Percentiles rank a stretch among this genome's conserved stretches.
Conservation (phyloP, 805 yeast genomes). For the Teunomyces pallodes region DNA sequence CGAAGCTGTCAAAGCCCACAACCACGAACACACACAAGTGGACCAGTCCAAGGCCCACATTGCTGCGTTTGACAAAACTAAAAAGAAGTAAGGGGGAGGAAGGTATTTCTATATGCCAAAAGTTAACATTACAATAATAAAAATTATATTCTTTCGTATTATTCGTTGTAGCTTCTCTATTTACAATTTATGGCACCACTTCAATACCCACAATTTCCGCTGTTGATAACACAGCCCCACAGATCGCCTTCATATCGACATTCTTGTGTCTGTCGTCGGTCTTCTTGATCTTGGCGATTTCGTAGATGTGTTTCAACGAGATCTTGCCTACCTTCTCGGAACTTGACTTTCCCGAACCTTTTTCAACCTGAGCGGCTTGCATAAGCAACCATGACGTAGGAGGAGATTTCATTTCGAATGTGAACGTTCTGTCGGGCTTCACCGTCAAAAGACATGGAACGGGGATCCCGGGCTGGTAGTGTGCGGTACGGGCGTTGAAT, state of each 20-base stretch:
- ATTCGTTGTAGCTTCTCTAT: not conserved
- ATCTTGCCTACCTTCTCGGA: constrained; percentile 60
- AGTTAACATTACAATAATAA: too few relatives aligned
- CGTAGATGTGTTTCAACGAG: constrained; percentile 86
- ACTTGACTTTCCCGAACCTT: constrained; percentile 74
- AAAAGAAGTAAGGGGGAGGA: constrained; percentile 42
- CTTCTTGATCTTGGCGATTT: constrained; percentile 90
- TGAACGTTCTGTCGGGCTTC: constrained; percentile 87
- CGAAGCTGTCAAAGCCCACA: constrained; percentile 44
- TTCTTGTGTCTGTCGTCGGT: constrained; percentile 77
- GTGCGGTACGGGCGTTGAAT: constrained; percentile 94
- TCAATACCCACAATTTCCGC: constrained; percentile 88
- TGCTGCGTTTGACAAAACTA: constrained; percentile 86
- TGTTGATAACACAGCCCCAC: constrained; percentile 79
- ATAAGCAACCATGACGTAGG: constrained; percentile 83
- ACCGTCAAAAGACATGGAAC: constrained; percentile 83
- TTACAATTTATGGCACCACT: constrained; percentile 56
- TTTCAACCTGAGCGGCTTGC: constrained; percentile 75
- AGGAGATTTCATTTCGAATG: constrained; percentile 86
- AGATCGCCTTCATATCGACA: constrained; percentile 69
- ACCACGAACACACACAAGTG: constrained; percentile 83
- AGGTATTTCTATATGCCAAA: too few relatives aligned
- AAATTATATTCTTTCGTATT: not conserved
- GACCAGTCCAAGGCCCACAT: constrained; percentile 95
- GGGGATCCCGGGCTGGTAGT: constrained; percentile 81